Conservation (phyloP, 768 basidiomycete species). For the Pleurotus cornucopiae region DNA sequence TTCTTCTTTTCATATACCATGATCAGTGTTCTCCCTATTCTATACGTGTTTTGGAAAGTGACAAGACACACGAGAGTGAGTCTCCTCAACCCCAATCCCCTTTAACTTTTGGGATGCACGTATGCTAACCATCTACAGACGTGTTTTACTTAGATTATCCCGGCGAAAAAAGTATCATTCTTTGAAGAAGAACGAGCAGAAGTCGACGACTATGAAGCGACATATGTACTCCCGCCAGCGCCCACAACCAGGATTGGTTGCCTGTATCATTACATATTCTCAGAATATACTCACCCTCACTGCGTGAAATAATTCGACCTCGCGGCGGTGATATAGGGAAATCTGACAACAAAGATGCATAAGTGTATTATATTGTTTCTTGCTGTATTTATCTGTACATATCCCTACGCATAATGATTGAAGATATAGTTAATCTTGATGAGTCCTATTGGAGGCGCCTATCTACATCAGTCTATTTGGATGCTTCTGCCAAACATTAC, state of each 20-base stretch:
- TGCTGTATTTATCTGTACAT: too few species aligned
- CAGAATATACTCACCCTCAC: too few species aligned
- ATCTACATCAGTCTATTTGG: too few species aligned
- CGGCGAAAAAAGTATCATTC: slow-evolving; percentile 34
- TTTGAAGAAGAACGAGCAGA: slow-evolving; percentile 39
- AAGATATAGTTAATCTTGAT: too few species aligned
- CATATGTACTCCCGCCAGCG: slow-evolving; percentile 8
- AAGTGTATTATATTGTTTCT: too few species aligned
- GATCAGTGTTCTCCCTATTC: slow-evolving; percentile 36
- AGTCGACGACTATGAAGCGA: slow-evolving; percentile 40
- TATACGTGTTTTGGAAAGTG: slow-evolving; percentile 46
- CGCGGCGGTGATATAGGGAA: too few species aligned
- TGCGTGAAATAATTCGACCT: too few species aligned
- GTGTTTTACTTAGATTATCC: slow-evolving; percentile 30
- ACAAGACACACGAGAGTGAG: slow-evolving; percentile 34
- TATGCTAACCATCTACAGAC: not conserved
- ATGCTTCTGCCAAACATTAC: too few species aligned
- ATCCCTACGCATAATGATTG: too few species aligned
- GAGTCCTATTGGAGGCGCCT: too few species aligned
- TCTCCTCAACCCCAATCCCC: not conserved
- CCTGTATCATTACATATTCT: not conserved
- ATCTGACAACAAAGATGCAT: too few species aligned
- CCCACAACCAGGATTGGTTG: not conserved
- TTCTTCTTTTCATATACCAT: slow-evolving; percentile 49
- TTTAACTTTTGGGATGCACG: not conserved